phyloP scores from a whole-genome alignment of 1,284 basidiomycete species.

The Tylopilus orsonianus region DNA sequence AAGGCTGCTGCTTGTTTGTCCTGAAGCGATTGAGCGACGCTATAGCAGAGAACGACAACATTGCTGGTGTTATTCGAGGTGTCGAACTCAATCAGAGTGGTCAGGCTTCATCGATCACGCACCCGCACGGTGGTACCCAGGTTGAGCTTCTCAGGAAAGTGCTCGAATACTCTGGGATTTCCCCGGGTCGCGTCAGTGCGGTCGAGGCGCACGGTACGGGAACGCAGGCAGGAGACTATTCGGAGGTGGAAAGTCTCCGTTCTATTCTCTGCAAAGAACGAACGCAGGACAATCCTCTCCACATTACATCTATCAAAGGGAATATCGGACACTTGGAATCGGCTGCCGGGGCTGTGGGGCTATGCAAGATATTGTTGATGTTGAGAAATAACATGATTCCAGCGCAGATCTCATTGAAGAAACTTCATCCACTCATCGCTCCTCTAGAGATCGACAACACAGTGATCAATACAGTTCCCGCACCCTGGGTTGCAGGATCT shows the following conservation, averaged over 20 bases:
- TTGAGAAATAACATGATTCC: slow-evolving; percentile 56
- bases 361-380: slow-evolving; percentile 73
- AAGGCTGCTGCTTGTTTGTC: slow-evolving; percentile 71
- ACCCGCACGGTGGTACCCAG: slow-evolving; percentile 65
- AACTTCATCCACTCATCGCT: slow-evolving; percentile 57
- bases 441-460: slow-evolving; percentile 50
- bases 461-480: slow-evolving; percentile 43
- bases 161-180: slow-evolving; percentile 46
- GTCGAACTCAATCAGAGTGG: slow-evolving; percentile 71
- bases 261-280: slow-evolving; percentile 48
- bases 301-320: slow-evolving; percentile 67
- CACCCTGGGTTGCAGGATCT: slow-evolving; percentile 41
- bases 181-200: slow-evolving; percentile 50
- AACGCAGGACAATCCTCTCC: slow-evolving; percentile 48
- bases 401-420: slow-evolving; percentile 54
- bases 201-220: slow-evolving; percentile 75
- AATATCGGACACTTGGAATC: slow-evolving; percentile 76
- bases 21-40: slow-evolving; percentile 70
- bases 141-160: slow-evolving; percentile 50
- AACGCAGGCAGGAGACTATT: slow-evolving; percentile 67
- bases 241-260: slow-evolving; percentile 62
- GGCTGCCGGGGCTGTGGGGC: slow-evolving; percentile 67
- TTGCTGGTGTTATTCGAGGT: slow-evolving; percentile 66
- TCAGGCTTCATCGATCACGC: slow-evolving; percentile 63
- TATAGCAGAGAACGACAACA: slow-evolving; percentile 58